Conservation (phyloP, 1,139 yeast genomes). For the Candida frijolesensis region DNA sequence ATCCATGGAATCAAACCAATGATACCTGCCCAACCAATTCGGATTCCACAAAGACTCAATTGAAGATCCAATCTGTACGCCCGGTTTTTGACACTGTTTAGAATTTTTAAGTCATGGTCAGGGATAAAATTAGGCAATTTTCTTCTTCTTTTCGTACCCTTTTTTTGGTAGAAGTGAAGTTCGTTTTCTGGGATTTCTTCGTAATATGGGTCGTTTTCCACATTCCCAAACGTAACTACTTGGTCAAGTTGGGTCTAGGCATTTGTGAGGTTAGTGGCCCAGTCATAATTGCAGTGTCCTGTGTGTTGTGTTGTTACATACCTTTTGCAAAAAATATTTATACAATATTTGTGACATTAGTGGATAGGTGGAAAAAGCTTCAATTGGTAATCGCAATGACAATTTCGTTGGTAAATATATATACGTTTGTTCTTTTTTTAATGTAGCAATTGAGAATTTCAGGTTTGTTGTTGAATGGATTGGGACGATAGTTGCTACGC, state of each 20-base stretch:
- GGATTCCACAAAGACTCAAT: conserved; percentile 61
- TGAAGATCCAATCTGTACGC: conserved; percentile 70
- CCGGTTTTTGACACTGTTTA: conserved; percentile 56
- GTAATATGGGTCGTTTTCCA: conserved; percentile 46
- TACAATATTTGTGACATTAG: conserved; percentile 23
- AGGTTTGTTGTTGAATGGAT: neutral
- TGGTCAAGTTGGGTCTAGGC: conserved; percentile 40
- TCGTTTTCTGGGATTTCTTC: conserved; percentile 53
- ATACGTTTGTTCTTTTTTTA: neutral
- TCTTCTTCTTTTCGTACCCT: conserved; percentile 50
- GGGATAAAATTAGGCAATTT: conserved; percentile 59
- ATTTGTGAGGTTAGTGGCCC: conserved; percentile 7
- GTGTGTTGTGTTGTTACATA: conserved; percentile 21
- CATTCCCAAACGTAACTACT: conserved; percentile 36
- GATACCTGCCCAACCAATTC: conserved; percentile 74
- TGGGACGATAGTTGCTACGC: neutral
- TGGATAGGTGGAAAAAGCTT: neutral
- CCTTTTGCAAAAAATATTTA: conserved; percentile 40
- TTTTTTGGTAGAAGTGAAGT: conserved; percentile 45
- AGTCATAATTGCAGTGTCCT: neutral
- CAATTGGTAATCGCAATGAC: neutral
- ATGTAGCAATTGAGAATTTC: neutral
- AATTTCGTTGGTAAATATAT: neutral
- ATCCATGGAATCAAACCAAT: conserved; percentile 70
- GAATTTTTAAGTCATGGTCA: conserved; percentile 50